Evolutionary conservation across 1,284 basidiomycete genomes (phyloP).

Genomic region (Leccinum fuscescens): DNA sequence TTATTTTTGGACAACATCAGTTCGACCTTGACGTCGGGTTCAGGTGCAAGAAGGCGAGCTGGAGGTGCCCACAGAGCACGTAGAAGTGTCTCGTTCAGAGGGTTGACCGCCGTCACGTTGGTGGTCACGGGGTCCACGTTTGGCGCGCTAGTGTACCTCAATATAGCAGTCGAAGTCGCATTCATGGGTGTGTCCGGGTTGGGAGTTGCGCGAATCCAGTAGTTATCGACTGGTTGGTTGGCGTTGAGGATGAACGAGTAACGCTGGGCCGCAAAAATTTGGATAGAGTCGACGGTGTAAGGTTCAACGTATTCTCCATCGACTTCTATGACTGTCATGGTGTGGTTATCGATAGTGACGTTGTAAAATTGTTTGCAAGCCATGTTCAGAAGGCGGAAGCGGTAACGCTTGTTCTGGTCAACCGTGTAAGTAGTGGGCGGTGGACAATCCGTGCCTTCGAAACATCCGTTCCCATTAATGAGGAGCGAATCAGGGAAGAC

Average conservation of each 20-base stretch:
- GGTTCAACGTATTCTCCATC: conserved; percentile 38
- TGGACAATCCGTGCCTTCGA: conserved; percentile 21
- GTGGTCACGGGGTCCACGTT: conserved; percentile 31
- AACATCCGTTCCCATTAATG: conserved; percentile 50
- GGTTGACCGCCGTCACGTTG: conserved; percentile 7
- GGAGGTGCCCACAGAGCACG: conserved; percentile 26
- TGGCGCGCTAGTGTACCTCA: conserved; percentile 37
- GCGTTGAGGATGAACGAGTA: conserved; percentile 37
- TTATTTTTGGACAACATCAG: conserved; percentile 18
- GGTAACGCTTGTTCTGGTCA: conserved; percentile 30
- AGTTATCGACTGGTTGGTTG: conserved; percentile 28
- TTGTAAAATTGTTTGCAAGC: conserved; percentile 39
- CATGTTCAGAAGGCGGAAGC: conserved; percentile 40
- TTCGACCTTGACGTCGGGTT: conserved; percentile 28
- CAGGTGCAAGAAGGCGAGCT: conserved; percentile 15
- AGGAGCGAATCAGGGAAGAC: conserved; percentile 35
- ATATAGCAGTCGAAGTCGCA: conserved; percentile 30
- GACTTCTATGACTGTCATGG: conserved; percentile 37
- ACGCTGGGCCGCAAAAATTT: conserved; percentile 34
- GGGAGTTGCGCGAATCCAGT: conserved; percentile 29
- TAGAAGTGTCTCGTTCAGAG: conserved; percentile 32
- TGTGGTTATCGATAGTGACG: conserved; percentile 41
- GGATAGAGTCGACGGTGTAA: conserved; percentile 32
- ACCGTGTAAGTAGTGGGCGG: conserved; percentile 33
- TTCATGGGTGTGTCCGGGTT: conserved; percentile 3